These are phyloP conservation scores for Wallacemonas collosoma DNA, from an alignment of 208 protist genomes.

Conservation along the genomic window DNA sequence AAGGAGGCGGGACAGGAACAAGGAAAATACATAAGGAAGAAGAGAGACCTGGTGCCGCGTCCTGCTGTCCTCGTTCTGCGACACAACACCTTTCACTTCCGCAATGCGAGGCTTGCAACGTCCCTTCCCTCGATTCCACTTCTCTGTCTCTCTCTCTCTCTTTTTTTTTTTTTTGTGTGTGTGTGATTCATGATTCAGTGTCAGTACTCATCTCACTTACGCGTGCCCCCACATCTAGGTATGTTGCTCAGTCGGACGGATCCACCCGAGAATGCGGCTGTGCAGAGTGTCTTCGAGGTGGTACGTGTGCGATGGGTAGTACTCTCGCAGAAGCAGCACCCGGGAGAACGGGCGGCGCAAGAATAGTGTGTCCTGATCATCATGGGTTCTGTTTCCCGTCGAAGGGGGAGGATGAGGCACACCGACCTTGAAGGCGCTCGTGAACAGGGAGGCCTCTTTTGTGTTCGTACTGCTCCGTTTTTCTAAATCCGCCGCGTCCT, in stretches of 20 bases:
- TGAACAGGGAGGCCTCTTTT: constrained; percentile 9
- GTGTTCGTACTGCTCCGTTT: not conserved
- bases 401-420: not conserved
- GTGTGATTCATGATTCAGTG: too few relatives aligned
- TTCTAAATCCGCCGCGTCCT: not conserved
- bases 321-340: constrained; percentile 43
- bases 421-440: constrained; percentile 11
- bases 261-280: constrained; percentile 46
- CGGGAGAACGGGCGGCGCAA: constrained; percentile 28
- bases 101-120: too few relatives aligned
- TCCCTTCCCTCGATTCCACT: too few relatives aligned
- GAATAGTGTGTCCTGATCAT: not conserved
- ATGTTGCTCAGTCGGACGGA: constrained; percentile 24
- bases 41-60: too few relatives aligned
- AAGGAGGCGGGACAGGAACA: too few relatives aligned
- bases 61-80: too few relatives aligned
- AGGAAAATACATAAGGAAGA: too few relatives aligned
- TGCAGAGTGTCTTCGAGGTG: constrained; percentile 46
- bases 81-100: too few relatives aligned
- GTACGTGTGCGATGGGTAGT: constrained; percentile 31
- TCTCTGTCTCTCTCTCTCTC: too few relatives aligned
- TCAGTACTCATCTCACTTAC: too few relatives aligned
- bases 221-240: not conserved
- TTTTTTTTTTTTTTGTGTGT: too few relatives aligned
- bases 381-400: not conserved